Evolutionary conservation across 192 early-diverging fungal species (phyloP).

Genomic region (Kickxella alabastrina): DNA sequence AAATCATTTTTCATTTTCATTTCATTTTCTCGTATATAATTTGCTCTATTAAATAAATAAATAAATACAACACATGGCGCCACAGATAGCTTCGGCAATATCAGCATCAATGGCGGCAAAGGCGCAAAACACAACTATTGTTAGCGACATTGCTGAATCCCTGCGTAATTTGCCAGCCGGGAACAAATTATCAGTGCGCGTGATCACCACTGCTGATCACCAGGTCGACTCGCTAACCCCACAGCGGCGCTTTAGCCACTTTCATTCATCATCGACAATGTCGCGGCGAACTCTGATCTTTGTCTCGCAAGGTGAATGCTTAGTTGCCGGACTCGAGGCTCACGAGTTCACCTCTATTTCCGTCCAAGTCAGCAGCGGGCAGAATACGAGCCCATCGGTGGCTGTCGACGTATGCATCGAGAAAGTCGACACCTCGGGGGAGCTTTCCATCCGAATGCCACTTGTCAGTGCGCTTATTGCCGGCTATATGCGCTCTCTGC

Average conservation of each 20-base stretch:
- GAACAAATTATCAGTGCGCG: constrained; percentile 17
- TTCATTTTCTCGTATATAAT: no score
- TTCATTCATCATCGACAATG: constrained; percentile 20
- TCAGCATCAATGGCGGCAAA: no score
- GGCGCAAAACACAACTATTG: constrained; percentile 9
- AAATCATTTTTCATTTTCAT: no score
- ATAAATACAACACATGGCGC: no score
- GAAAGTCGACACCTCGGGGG: constrained; percentile 46
- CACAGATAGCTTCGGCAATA: no score
- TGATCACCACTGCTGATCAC: constrained; percentile 31
- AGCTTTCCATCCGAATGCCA: constrained; percentile 18
- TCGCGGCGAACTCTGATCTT: constrained; percentile 39
- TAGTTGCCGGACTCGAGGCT: constrained; percentile 41
- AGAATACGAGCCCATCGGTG: constrained; percentile 3
- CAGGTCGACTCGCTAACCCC: constrained; percentile 43
- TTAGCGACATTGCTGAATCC: constrained; percentile 22
- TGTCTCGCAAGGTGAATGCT: constrained; percentile 19
- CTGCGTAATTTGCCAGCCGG: constrained; percentile 28
- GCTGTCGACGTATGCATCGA: constrained; percentile 39
- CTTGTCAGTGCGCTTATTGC: constrained; percentile 28
- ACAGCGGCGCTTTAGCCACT: constrained; percentile 16
- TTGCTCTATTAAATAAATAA: no score
- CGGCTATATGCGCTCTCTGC: constrained; percentile 35
- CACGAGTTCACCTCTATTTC: constrained; percentile 34
- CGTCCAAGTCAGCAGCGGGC: constrained; percentile 8